Percentiles rank a stretch among this genome's conserved stretches.
phyloP scores from a whole-genome alignment of 257 asterid genomes.

The Henckelia pumila region DNA sequence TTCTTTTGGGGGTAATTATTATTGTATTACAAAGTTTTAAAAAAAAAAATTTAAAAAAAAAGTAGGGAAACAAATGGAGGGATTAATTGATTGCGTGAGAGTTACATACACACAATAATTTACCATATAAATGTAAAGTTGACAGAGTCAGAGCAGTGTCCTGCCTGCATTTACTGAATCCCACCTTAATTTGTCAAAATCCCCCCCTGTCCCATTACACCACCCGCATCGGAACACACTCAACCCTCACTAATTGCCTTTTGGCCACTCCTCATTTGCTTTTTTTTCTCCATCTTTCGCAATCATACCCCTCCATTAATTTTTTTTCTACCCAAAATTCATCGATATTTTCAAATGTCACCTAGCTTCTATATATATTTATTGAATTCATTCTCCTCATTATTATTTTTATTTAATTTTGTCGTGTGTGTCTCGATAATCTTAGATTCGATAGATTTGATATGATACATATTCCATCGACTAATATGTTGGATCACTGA shows the following conservation, averaged over 20 bases:
- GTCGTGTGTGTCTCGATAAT: too few relatives aligned
- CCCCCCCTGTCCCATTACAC: conserved; percentile 31
- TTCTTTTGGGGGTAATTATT: too few relatives aligned
- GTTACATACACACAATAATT: conserved; percentile 35
- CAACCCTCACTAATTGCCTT: conserved; percentile 19
- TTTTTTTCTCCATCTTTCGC: conserved; percentile 15
- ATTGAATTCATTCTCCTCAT: too few relatives aligned
- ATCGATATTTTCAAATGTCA: too few relatives aligned
- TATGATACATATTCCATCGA: too few relatives aligned
- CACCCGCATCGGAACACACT: background rate
- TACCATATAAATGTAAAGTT: conserved; percentile 34
- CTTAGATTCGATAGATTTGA: too few relatives aligned
- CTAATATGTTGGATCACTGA: too few relatives aligned
- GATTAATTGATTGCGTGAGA: conserved; percentile 39
- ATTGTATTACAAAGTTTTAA: too few relatives aligned
- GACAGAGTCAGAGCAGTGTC: conserved; percentile 38
- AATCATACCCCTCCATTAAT: conserved; percentile 20
- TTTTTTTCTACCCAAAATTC: too few relatives aligned
- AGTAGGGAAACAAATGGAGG: conserved; percentile 15
- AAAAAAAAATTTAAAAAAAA: too few relatives aligned
- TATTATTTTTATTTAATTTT: too few relatives aligned
- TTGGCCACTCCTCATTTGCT: background rate
- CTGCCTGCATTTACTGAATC: conserved; percentile 48
- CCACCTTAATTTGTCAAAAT: conserved; percentile 57
- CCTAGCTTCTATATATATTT: too few relatives aligned